These are phyloP conservation scores for Pezicula neosporulosa DNA, from an alignment of 2,329 filamentous ascomycete genomes.

Conservation along the genomic window DNA sequence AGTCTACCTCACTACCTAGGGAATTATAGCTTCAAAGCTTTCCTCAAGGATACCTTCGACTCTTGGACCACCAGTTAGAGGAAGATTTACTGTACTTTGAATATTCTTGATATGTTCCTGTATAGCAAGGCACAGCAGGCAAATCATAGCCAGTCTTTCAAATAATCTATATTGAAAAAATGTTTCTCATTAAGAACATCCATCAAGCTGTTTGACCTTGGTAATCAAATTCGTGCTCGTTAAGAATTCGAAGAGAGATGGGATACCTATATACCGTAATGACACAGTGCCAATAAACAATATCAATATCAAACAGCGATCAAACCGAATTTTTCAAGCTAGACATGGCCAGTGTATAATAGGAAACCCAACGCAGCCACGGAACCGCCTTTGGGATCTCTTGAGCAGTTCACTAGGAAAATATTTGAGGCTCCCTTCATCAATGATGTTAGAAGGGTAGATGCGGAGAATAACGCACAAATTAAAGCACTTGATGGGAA, in stretches of 20 bases:
- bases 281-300: slow-evolving; percentile 61
- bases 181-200: no score
- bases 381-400: slow-evolving; percentile 58
- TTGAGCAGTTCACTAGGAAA: slow-evolving; percentile 56
- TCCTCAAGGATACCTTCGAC: no score
- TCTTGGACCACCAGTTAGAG: no score
- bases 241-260: slow-evolving; percentile 38
- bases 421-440: slow-evolving; percentile 57
- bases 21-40: no score
- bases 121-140: no score
- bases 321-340: slow-evolving; percentile 64
- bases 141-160: no score
- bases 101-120: no score
- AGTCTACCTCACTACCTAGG: no score
- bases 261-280: slow-evolving; percentile 59
- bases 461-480: slow-evolving; percentile 53
- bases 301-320: slow-evolving; percentile 47
- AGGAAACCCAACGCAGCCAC: slow-evolving; percentile 58
- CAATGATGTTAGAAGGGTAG: slow-evolving; percentile 43
- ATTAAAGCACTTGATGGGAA: slow-evolving; percentile 55
- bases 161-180: no score
- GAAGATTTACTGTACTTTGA: no score
- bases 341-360: slow-evolving; percentile 58
- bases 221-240: neutral
- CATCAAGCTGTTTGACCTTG: no score